Evolutionary conservation across 176 grass and related monocot species (phyloP).

Genomic region (Tillandsia fasciculata): DNA sequence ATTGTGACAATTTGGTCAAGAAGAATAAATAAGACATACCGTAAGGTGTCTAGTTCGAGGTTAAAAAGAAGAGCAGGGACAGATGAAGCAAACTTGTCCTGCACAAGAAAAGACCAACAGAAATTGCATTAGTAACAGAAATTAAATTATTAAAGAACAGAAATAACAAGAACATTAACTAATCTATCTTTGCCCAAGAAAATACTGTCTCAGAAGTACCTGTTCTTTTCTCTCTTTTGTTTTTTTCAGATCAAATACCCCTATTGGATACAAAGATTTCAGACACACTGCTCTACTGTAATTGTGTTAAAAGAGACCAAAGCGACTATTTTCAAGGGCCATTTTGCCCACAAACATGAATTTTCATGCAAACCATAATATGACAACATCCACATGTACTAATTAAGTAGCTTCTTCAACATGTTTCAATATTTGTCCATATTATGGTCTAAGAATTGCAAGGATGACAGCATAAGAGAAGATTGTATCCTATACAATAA

Average conservation of each 20-base stretch:
- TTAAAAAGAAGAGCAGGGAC: constrained; percentile 80
- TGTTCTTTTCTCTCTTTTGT: too few relatives aligned
- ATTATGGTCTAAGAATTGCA: neutral
- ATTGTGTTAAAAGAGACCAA: too few relatives aligned
- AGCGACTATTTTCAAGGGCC: too few relatives aligned
- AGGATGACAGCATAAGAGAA: neutral
- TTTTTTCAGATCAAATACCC: too few relatives aligned
- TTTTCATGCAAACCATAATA: too few relatives aligned
- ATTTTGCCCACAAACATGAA: too few relatives aligned
- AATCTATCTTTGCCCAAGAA: neutral
- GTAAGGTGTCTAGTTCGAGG: constrained; percentile 86
- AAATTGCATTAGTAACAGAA: constrained; percentile 3
- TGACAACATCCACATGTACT: too few relatives aligned
- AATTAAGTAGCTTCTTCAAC: too few relatives aligned
- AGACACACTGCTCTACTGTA: too few relatives aligned
- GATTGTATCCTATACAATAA: neutral
- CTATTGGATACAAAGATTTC: too few relatives aligned
- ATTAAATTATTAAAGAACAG: neutral
- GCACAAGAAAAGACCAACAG: constrained; percentile 15
- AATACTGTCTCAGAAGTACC: too few relatives aligned
- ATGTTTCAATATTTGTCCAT: too few relatives aligned
- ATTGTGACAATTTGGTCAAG: neutral
- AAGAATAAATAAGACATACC: constrained; percentile 39
- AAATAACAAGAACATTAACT: neutral
- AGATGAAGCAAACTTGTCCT: constrained; percentile 73